Evolutionary conservation across 2,329 filamentous ascomycete genomes (phyloP).

Genomic region (Didymella arachidicola): DNA sequence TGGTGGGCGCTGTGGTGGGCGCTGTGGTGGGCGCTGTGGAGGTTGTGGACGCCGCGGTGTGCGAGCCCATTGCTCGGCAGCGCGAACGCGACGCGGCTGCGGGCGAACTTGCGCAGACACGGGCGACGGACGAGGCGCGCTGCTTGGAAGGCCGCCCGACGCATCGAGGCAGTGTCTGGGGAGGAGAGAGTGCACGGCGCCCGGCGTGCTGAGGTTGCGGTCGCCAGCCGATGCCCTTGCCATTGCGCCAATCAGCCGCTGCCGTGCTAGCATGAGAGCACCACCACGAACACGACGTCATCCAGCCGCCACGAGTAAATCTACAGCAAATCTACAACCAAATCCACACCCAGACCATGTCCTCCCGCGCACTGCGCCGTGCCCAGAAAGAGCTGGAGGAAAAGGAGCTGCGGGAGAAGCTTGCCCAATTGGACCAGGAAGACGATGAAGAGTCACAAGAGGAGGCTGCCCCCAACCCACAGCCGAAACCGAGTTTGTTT

Average conservation of each 20-base stretch:
- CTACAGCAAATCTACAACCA: background rate
- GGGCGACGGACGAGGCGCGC: slow-evolving; percentile 73
- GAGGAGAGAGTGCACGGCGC: background rate
- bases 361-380: slow-evolving; percentile 70
- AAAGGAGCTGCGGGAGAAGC: slow-evolving; percentile 57
- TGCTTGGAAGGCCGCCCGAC: slow-evolving; percentile 73
- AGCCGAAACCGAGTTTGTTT: slow-evolving; percentile 55
- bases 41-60: slow-evolving; percentile 53
- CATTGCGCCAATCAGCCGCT: background rate
- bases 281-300: slow-evolving; percentile 12
- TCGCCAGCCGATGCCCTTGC: background rate
- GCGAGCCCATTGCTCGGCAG: slow-evolving; percentile 55
- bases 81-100: slow-evolving; percentile 48
- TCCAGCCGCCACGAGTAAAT: background rate
- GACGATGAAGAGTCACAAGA: slow-evolving; percentile 52
- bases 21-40: no score
- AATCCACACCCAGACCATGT: slow-evolving; percentile 56
- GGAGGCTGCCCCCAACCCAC: slow-evolving; percentile 39
- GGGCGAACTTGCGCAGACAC: slow-evolving; percentile 67
- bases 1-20: no score
- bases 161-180: slow-evolving; percentile 63
- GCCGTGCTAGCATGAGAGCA: background rate
- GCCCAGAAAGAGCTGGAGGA: slow-evolving; percentile 69
- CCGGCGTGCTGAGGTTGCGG: background rate
- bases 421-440: slow-evolving; percentile 47